Evolutionary conservation across 2,329 filamentous ascomycete species (phyloP).

Genomic region (Colletotrichum musicola): DNA sequence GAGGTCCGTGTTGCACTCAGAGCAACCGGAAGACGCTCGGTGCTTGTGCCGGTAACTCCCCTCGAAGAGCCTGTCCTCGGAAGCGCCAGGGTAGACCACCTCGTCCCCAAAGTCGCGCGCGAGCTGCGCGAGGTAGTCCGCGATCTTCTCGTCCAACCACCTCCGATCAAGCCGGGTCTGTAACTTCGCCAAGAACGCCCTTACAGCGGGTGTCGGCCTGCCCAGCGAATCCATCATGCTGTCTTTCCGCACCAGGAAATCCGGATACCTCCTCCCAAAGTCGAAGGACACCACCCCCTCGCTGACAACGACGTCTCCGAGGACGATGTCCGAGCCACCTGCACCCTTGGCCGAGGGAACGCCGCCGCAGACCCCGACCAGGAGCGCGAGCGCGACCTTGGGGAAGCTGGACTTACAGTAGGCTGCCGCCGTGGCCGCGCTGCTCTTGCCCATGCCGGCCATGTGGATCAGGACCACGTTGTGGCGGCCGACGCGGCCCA

Average conservation of each 20-base stretch:
- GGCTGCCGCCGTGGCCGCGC: conserved; percentile 43
- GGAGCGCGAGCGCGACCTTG: conserved; percentile 48
- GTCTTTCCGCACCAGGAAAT: conserved; percentile 44
- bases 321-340: conserved; percentile 36
- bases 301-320: conserved; percentile 53
- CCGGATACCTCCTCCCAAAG: conserved; percentile 44
- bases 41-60: conserved; percentile 50
- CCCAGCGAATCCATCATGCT: conserved; percentile 44
- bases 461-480: conserved; percentile 46
- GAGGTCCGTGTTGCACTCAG: not conserved
- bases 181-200: conserved; percentile 41
- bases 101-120: not conserved
- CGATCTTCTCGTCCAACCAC: conserved; percentile 24
- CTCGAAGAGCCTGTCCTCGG: conserved; percentile 47
- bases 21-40: conserved; percentile 5
- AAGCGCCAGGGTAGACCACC: conserved; percentile 44
- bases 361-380: conserved; percentile 57
- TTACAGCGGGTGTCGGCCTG: conserved; percentile 46
- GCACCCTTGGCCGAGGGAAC: conserved; percentile 42
- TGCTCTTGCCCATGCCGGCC: conserved; percentile 46
- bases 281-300: conserved; percentile 46
- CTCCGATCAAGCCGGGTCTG: conserved; percentile 24
- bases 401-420: conserved; percentile 50
- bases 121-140: not conserved
- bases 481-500: conserved; percentile 44